A percentile compares a stretch with the other conserved stretches of the same genome.
These are phyloP conservation scores for Rhododendron williamsianum DNA, from an alignment of 148 eudicot genomes.

Conservation along the genomic window DNA sequence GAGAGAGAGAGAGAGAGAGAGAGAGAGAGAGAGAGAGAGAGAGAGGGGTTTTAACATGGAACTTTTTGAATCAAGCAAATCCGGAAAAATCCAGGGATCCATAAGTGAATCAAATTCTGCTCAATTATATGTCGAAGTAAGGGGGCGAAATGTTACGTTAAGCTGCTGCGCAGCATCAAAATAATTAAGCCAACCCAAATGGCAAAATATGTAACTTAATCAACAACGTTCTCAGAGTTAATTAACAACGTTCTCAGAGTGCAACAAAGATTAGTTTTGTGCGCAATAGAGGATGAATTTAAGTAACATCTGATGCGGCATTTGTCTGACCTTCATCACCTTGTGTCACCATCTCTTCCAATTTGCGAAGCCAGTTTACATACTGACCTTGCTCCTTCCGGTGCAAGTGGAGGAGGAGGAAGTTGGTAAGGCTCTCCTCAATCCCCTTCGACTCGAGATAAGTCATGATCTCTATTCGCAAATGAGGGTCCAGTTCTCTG, in stretches of 20 bases:
- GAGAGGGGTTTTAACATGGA: background rate
- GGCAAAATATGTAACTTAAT: background rate
- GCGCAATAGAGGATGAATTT: background rate
- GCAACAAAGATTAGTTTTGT: background rate
- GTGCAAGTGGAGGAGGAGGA: conserved; percentile 60
- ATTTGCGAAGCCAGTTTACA: conserved; percentile 63
- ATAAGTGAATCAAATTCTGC: background rate
- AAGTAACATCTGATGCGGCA: background rate
- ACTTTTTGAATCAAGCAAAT: background rate
- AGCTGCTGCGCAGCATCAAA: background rate
- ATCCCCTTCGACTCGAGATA: conserved; percentile 66
- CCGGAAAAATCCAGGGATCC: background rate
- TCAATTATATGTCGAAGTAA: background rate
- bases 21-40: too few relatives aligned
- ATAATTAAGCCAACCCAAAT: background rate
- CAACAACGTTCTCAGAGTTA: background rate
- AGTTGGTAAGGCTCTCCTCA: conserved; percentile 36
- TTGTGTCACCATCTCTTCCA: conserved; percentile 22
- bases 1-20: background rate
- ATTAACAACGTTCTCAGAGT: background rate
- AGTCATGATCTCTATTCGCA: conserved; percentile 48
- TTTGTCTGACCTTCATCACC: background rate
- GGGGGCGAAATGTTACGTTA: background rate
- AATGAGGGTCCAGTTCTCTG: conserved; percentile 53
- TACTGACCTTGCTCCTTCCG: conserved; percentile 77